Base-by-base conservation (phyloP, 768 basidiomycete genomes). In the Hericium coralloides region DNA sequence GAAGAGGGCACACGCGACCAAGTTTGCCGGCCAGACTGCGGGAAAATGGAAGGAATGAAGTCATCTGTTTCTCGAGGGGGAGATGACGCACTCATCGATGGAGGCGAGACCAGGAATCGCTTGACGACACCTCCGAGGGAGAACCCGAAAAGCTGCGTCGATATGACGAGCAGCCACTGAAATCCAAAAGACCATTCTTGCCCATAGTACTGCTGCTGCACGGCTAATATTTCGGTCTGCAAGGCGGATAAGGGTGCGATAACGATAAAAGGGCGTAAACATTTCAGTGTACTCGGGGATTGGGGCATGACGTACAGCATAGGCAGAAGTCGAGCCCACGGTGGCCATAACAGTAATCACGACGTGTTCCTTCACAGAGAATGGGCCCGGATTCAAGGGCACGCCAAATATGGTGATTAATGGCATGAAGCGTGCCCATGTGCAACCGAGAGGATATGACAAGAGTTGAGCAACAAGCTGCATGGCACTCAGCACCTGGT, bases 161-260 rank as follows among this genome's bases (percentile, higher is more conserved):
- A 73, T 78, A 90, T 81, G 23, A 91, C 85, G 20, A 90, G 70
- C 69, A 90, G 80, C 84, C 88, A 87, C 71, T 89, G 86, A 68
- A 90, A 87, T 79, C 60, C 66, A 57, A 79, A 50, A 41, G 62
- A 56, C 61, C 36, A 59, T 26, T 50, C 68, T 63, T 87, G 81
- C 49, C 78, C 65, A 65, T 92, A 92, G 63, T 76, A 86, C 1
- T 85, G 81, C 41, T 81, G 73, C 64, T 90, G 87, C 3, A 90
- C 87, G 1, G 85, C 85, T 41, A 89, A 66, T 43, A 90, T 81
- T 60, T 89, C 87, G 8, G 86, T 89, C 65, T 73, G 23, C 20
- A 22, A 43, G 9, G 23, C 12, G 15, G 23, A 45, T 37, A 17
- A 39, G 37, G n/a, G 25, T 1, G 53, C 56, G 38, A 57, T 55